Percentiles rank a stretch among this genome's conserved stretches.
Conservation (phyloP, 2,329 filamentous ascomycete genomes). For the Graphilbum fragrans region DNA sequence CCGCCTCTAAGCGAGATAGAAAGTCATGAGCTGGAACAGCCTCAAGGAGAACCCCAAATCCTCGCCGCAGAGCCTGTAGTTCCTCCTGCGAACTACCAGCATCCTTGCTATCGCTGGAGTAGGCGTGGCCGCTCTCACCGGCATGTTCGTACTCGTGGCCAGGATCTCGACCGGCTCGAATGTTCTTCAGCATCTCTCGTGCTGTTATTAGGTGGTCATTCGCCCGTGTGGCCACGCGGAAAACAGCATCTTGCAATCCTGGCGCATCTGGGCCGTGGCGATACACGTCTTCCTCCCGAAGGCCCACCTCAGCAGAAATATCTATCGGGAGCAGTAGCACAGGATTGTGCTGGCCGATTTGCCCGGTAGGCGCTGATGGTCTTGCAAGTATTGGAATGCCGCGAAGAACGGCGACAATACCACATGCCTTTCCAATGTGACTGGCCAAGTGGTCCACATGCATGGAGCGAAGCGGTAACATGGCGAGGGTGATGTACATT, state of each 20-base stretch:
- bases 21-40: conserved; percentile 68
- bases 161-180: conserved; percentile 60
- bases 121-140: conserved; percentile 56
- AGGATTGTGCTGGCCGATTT: conserved; percentile 26
- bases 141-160: conserved; percentile 86
- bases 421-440: conserved; percentile 88
- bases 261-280: conserved; percentile 65
- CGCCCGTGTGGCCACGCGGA: conserved; percentile 81
- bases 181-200: conserved; percentile 75
- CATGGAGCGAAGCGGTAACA: conserved; percentile 67
- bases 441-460: conserved; percentile 87
- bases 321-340: conserved; percentile 73
- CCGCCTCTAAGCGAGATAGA: conserved; percentile 62
- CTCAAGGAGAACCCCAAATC: conserved; percentile 72
- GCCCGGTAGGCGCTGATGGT: conserved; percentile 27
- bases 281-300: conserved; percentile 84
- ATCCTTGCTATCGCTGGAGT: conserved; percentile 17
- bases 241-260: conserved; percentile 80
- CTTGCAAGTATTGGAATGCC: conserved; percentile 75
- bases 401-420: conserved; percentile 75
- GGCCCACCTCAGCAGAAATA: conserved; percentile 68
- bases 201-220: conserved; percentile 94
- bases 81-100: conserved; percentile 22
- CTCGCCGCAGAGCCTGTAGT: conserved; percentile 38
- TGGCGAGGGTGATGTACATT: conserved; percentile 75